Evolutionary conservation across 2,329 filamentous ascomycete genomes (phyloP), one percentile per base, ranked within the genome.

Genomic region (Claviceps pusilla): DNA sequence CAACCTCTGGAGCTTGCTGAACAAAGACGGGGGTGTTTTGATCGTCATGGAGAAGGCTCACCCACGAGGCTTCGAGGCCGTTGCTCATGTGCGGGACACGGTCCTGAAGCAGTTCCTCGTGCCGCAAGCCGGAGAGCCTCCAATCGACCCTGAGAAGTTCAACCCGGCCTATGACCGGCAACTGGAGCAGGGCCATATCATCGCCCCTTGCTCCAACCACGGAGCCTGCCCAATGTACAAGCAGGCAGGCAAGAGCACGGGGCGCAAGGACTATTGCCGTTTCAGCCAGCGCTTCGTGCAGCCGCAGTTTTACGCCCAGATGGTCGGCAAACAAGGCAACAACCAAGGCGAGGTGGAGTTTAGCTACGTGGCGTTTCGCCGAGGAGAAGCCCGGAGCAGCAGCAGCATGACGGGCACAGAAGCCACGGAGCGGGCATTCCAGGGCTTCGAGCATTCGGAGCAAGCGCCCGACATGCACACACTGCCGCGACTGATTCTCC

Each of bases 261-360:
- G 89, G 6, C 81, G 91, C 54, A 90, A 89, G 62, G 90, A 97
- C 64, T 93, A 85, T 65, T 98, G 93, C 68, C 87, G 86, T 67
- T 97, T 98, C 68, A 79, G 76, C 58, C 93, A 98, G 70, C 82
- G 93, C 49, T 97, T 88, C 65, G 85, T 89, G 51, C 82, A 90
- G 0, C 93, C 93, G 0, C 72, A 75, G 0, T 96, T 90, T 67
- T 76, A 96, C 54, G 89, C 94, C 65, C 78, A 78, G 49, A 77
- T 97, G 49, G 72, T 94, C 24, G 79, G 81, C 19, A 82, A 79
- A 29, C 73, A 73, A 7, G 78, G 83, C 61, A 80, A 80, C 58
- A 96, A 95, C 66, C 87, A 94, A 64, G 91, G 95, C 65, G 89
- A 97, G 63, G 78, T 95, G 14, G 79, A 89, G 62, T 98, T 90